Evolutionary conservation across 1,284 basidiomycete species (phyloP).

Genomic region (Filobasidium uniguttulatum): DNA sequence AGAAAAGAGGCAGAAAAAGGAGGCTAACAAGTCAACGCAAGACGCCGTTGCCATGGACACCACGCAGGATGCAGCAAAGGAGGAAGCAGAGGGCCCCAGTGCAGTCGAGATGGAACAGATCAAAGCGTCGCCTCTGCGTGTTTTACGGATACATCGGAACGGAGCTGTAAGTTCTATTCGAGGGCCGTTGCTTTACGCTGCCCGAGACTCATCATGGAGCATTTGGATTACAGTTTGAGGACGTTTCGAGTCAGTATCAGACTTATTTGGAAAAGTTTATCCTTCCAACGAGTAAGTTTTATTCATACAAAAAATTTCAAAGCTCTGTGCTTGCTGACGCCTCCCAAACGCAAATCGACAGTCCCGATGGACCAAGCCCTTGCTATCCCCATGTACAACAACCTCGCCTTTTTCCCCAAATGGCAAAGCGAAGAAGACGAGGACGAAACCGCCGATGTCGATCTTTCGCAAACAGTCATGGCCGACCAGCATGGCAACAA

Average conservation of each 20-base stretch:
- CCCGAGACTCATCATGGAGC: not conserved
- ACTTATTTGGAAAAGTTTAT: not conserved
- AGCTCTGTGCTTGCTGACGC: slow-evolving; percentile 10
- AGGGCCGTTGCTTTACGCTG: not conserved
- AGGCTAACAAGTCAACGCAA: slow-evolving; percentile 7
- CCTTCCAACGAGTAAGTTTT: not conserved
- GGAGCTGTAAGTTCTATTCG: slow-evolving; percentile 19
- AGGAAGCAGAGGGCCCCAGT: slow-evolving; percentile 9
- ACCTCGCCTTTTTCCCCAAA: slow-evolving; percentile 29
- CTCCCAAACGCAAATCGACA: slow-evolving; percentile 2
- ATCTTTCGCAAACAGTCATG: slow-evolving; percentile 18
- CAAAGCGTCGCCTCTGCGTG: slow-evolving; percentile 2
- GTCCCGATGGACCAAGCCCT: slow-evolving; percentile 12
- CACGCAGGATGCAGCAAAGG: slow-evolving; percentile 1
- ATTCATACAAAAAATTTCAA: not conserved
- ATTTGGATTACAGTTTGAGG: slow-evolving; percentile 5
- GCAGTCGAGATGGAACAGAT: slow-evolving; percentile 13
- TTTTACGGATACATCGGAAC: slow-evolving; percentile 9
- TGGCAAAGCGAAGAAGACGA: slow-evolving; percentile 36
- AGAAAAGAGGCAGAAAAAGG: not conserved
- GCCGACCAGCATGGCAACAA: slow-evolving; percentile 8
- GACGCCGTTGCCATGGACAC: slow-evolving; percentile 17
- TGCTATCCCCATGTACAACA: slow-evolving; percentile 25
- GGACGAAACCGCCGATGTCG: slow-evolving; percentile 19
- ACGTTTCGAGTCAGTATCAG: not conserved